Base-by-base conservation (phyloP, 2,329 filamentous ascomycete species). In the Colletotrichum sp. region DNA sequence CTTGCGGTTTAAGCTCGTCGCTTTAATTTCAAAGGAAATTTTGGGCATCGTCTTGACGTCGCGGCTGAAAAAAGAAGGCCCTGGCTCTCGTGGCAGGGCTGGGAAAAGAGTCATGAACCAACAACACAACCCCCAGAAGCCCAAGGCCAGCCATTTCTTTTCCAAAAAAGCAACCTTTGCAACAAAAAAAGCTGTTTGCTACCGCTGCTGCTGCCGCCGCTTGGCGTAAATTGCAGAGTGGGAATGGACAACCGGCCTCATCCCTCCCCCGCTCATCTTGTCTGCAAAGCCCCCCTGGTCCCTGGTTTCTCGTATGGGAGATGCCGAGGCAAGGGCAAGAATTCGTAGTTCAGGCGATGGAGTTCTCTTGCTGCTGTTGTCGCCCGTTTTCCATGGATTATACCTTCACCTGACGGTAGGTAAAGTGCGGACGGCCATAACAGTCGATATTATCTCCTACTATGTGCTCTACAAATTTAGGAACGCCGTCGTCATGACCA, bases 271-370 rank as follows among this genome's bases (percentile, higher is more conserved):
- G 26, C 28, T 34, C 52, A 21, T 64, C 65, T 13, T 36, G 36
- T 39, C 24, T 36, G 30, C 59, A 21, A 21, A 49, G 59, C 6
- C 26, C 21, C 63, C 63, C 34, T 44, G 36, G 36, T 28, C 59
- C 36, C 28, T 49, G 15, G 36, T 44, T 55, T 71, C 69, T 73
- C 57, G 44, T 76, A 69, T 69, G 69, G 69, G 73, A 73, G 30
- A 65, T 72, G 64, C 73, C 69, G 69, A 69, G 73, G 57, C 73
- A 69, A 62, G 64, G 70, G 32, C 4, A 30, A 16, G 16, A 9
- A 16, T 52, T 36, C 39, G 36, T 60, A 21, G 34, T 66, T 59
- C 64, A 65, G 34, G 30, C 44, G 44, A 49, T 49, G 44, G 44
- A 49, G 44, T 49, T 49, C 44, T 49, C 15, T 6, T 13, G n/a